phyloP scores from a whole-genome alignment of 2,329 filamentous ascomycete genomes.

The Bisporella sp. region DNA sequence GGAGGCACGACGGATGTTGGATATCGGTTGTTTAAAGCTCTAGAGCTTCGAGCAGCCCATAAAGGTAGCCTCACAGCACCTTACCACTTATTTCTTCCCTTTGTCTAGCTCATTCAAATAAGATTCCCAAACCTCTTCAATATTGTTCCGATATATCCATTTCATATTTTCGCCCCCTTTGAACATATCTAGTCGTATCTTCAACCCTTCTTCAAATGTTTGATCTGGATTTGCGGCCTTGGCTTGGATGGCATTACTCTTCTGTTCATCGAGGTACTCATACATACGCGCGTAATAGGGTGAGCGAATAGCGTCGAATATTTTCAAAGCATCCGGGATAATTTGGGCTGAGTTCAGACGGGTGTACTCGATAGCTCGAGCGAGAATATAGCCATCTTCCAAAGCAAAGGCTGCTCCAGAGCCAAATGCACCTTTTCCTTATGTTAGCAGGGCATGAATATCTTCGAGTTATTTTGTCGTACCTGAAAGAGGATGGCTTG shows the following conservation, averaged over 20 bases:
- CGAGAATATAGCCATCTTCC: conserved; percentile 39
- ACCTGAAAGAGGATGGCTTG: conserved; percentile 46
- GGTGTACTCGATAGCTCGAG: conserved; percentile 27
- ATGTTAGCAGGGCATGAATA: too few species aligned
- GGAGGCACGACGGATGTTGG: too few species aligned
- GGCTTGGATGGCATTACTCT: conserved; percentile 9
- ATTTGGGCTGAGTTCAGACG: conserved; percentile 11
- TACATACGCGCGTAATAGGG: conserved; percentile 37
- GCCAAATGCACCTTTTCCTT: conserved; percentile 24
- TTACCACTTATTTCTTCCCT: background rate
- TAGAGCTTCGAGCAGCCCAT: background rate
- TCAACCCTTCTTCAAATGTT: conserved; percentile 24
- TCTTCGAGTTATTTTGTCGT: background rate
- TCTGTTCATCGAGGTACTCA: conserved; percentile 24
- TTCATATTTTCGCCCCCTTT: conserved; percentile 26
- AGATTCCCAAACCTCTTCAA: conserved; percentile 29
- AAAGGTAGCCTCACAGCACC: background rate
- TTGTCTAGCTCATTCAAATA: conserved; percentile 3
- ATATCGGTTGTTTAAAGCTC: too few species aligned
- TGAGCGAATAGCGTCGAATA: conserved; percentile 33
- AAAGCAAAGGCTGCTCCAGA: conserved; percentile 39
- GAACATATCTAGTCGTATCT: conserved; percentile 26
- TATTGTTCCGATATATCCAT: conserved; percentile 37
- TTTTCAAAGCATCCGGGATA: conserved; percentile 24
- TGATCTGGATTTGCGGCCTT: conserved; percentile 17